Base-by-base conservation (phyloP, 768 basidiomycete species). In the Agrocybe praecox region DNA sequence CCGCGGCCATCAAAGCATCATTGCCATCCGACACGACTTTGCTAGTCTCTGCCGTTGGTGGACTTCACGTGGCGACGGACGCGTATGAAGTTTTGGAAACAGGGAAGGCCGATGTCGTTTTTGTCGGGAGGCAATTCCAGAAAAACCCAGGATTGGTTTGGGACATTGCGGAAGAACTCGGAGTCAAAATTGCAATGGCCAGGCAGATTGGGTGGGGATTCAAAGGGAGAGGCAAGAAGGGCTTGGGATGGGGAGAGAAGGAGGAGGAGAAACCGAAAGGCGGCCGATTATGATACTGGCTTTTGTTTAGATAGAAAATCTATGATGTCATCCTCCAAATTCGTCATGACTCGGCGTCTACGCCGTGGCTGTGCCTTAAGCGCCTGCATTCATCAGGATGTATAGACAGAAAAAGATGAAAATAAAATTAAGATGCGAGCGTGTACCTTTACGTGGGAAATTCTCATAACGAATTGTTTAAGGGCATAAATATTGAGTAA, bases 121-220 rank as follows among this genome's bases (percentile, higher is more conserved):
- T 80, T 42, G 75, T 82, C 15, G 83, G 81, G 17, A 67, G 82
- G 29, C 74, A 76, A 46, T 87, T 88, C 74, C 79, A 81, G 70
- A 84, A 82, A 72, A 81, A 88, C 58, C 87, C 87, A 0, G 80
- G 78, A 0, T 59, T 70, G 2, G 79, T 81, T 6, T 79, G 77
- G 77, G 63, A 73, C 8, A 84, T 83, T 59, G 84, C 86, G 2
- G 80, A 85, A n/a, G 81, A 85, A 42, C 67, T 87, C 34, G 83
- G 77, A 0, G 44, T 86, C 7, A 63, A 70, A 15, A 70, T 81
- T 19, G 72, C 74, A n/a, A 19, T 76, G 9, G 79, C 83, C 1
- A 69, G 80, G 58, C 86, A 87, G 67, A 86, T 86, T 51, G 73
- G 74, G 46, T 87, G 85, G 84, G 75, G 68, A 1, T 84, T 83